Evolutionary conservation across 2,329 filamentous ascomycete species (phyloP), one percentile per base, ranked within the genome.

Genomic region (Neofusicoccum sp.): DNA sequence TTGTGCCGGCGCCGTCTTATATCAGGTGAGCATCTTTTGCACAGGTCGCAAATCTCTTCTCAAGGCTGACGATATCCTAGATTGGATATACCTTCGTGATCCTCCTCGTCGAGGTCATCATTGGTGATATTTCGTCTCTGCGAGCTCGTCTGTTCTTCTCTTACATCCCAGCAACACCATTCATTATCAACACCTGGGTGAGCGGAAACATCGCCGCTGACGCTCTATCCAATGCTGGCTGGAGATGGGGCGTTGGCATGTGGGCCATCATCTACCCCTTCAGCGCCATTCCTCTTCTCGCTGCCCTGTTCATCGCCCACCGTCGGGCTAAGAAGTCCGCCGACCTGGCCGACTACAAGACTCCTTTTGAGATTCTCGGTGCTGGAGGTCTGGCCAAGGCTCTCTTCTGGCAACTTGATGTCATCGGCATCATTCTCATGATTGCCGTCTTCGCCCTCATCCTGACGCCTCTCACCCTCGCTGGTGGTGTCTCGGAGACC

Each of bases 91-190:
- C 86, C 9, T 79, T 79, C 65, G 76, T 87, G 28, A 76, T 86
- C 16, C 74, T 89, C 11, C 77, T 89, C 1, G 78, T 88, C 24
- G 85, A 89, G 70, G 83, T 89, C 66, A 80, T 89, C 62, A 76
- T 89, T 47, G 86, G 80, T 45, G 86, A 89, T 65, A 79, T 86
- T 28, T 87, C 86, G 1, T 88, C 86, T 1, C 82, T 84, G 6
- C 81, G 85, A 12, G 79, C 84, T 9, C 84, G 86, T 67, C 76
- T 89, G 7, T 76, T 89, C 65, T 88, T 87, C 76, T 86, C 83
- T 49, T 89, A 86, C 67, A 75, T 88, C n/a, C 84, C 84, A 0
- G 82, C 82, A 0, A 69, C 80, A 3, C 85, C 85, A 0, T 86
- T 85, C 66, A 68, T 87, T 45, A 67, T 71, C 70, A 88, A 87